A percentile compares a stretch with the other conserved stretches of the same genome.
Conservation (phyloP, 352 stramenopile genomes). For the Pythium phragmitis region DNA sequence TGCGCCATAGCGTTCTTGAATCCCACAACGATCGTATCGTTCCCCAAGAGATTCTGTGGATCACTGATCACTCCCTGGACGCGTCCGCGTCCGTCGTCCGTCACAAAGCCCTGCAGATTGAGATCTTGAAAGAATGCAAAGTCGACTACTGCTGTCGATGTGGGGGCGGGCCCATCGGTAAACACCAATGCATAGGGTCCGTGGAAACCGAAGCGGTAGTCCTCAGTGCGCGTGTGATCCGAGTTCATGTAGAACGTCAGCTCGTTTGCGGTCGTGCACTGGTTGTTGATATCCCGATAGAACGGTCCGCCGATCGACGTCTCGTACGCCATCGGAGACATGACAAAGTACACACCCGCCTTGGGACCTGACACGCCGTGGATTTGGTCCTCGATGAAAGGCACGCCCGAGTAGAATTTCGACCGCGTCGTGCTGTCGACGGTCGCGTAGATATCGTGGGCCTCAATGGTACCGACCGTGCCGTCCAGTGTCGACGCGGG, state of each 20-base stretch:
- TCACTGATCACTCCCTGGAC: constrained; percentile 40
- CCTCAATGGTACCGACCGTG: constrained; percentile 37
- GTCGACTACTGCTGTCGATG: constrained; percentile 25
- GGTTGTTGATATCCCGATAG: constrained; percentile 63
- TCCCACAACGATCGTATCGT: constrained; percentile 30
- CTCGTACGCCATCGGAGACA: constrained; percentile 47
- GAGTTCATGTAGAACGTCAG: constrained; percentile 65
- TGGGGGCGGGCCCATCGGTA: constrained; percentile 33
- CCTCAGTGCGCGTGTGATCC: constrained; percentile 53
- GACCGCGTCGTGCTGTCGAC: constrained; percentile 36
- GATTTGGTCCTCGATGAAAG: constrained; percentile 37
- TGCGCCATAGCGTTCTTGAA: constrained; percentile 42
- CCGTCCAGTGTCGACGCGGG: constrained; percentile 35
- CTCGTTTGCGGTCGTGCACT: constrained; percentile 46
- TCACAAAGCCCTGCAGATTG: constrained; percentile 37
- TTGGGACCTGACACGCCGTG: constrained; percentile 39
- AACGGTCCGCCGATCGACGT: constrained; percentile 44
- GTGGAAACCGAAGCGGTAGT: constrained; percentile 57
- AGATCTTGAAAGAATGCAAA: constrained; percentile 49
- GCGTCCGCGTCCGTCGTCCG: constrained; percentile 30
- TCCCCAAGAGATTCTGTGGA: constrained; percentile 27
- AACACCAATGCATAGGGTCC: constrained; percentile 46
- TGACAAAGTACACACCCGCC: constrained; percentile 50
- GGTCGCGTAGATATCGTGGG: constrained; percentile 37
- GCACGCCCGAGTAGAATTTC: constrained; percentile 44